Conservation (phyloP, 2,329 filamentous ascomycete genomes). For the Microsporum canis region DNA sequence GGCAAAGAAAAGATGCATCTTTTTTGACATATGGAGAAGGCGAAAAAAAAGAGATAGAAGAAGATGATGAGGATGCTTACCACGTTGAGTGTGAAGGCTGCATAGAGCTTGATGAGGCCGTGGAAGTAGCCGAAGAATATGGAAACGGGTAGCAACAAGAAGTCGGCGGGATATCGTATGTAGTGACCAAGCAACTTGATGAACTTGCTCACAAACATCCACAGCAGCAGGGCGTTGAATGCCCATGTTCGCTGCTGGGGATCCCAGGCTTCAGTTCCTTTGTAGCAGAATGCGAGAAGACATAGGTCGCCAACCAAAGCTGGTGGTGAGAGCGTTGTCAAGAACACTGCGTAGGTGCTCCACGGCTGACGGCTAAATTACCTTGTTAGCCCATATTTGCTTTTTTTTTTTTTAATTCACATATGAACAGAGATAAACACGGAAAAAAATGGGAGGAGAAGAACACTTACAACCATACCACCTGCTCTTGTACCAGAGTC, state of each 20-base stretch:
- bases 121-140: conserved; percentile 89
- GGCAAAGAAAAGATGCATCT: not conserved
- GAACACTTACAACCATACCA: conserved; percentile 70
- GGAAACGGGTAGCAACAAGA: conserved; percentile 71
- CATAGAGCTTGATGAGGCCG: conserved; percentile 82
- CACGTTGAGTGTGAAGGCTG: conserved; percentile 68
- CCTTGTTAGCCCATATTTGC: not conserved
- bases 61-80: conserved; percentile 43
- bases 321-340: conserved; percentile 84
- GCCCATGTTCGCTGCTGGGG: conserved; percentile 42
- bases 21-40: not conserved
- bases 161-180: conserved; percentile 67
- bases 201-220: conserved; percentile 81
- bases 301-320: conserved; percentile 68
- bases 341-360: conserved; percentile 85
- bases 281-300: conserved; percentile 57
- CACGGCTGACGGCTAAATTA: conserved; percentile 69
- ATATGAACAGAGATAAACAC: not conserved
- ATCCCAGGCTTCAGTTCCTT: conserved; percentile 54
- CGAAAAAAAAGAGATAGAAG: not conserved
- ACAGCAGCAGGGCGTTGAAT: conserved; percentile 53
- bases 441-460: not conserved
- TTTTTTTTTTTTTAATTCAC: not conserved
- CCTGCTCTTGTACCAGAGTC: conserved; percentile 69
- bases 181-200: conserved; percentile 85